A percentile compares a stretch with the other conserved stretches of the same genome.
These are phyloP conservation scores for Penicillium steckii DNA, from an alignment of 495 filamentous ascomycete species.

Conservation along the genomic window DNA sequence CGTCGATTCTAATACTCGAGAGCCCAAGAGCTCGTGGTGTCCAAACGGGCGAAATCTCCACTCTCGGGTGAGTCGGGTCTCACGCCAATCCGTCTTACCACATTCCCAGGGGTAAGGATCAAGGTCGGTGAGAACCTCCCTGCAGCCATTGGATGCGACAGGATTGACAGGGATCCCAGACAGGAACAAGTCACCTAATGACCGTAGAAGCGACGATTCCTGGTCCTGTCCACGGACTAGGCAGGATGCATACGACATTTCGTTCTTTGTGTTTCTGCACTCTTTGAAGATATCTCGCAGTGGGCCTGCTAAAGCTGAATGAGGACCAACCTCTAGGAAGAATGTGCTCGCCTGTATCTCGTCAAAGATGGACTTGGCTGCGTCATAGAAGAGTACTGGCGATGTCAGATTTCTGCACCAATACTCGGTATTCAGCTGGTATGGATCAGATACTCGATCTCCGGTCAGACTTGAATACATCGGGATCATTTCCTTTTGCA, in stretches of 20 bases:
- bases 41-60: slow-evolving; percentile 46
- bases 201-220: no score
- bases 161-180: slow-evolving; percentile 30
- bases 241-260: slow-evolving; percentile 8
- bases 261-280: slow-evolving; percentile 9
- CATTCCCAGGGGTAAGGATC: slow-evolving; percentile 54
- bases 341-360: not conserved
- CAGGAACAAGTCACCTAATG: no score
- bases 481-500: slow-evolving; percentile 1
- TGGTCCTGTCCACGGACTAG: no score
- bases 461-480: slow-evolving; percentile 29
- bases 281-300: slow-evolving; percentile 45
- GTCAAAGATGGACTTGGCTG: not conserved
- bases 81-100: slow-evolving; percentile 41
- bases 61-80: slow-evolving; percentile 42
- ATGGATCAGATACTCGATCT: slow-evolving; percentile 11
- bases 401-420: slow-evolving; percentile 35
- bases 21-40: slow-evolving; percentile 49
- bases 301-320: slow-evolving; percentile 58
- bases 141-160: slow-evolving; percentile 24
- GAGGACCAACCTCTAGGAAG: slow-evolving; percentile 63
- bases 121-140: slow-evolving; percentile 36
- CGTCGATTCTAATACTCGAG: slow-evolving; percentile 34
- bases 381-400: slow-evolving; percentile 21
- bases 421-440: slow-evolving; percentile 33